Evolutionary conservation across 2,329 filamentous ascomycete genomes (phyloP), one percentile per base, ranked within the genome.

Genomic region (Botryotinia calthae): DNA sequence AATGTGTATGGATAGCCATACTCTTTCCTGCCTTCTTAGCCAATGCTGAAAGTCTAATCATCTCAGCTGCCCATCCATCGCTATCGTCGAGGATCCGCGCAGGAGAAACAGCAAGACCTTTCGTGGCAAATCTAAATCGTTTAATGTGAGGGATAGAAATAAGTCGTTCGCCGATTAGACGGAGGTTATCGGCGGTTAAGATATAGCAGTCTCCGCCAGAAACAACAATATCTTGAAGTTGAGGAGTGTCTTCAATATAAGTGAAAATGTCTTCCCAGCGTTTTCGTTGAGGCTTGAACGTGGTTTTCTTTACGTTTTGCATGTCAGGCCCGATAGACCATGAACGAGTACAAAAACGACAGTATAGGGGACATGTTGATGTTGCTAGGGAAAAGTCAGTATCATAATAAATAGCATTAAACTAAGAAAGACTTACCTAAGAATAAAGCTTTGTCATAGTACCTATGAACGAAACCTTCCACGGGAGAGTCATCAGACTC

Each of bases 171-270:
- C 88, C 88, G 71, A 91, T 88, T 70, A 82, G 79, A 10, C 80
- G 80, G 7, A 91, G 82, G 34, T 89, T 83, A 1, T 87, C 81
- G 0, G 87, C 85, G 28, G 82, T 79, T 4, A 91, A 82, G 72
- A 87, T 88, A 78, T 87, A 91, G 0, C 87, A 83, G 79, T 91
- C 89, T 16, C 89, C 89, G 0, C 89, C 89, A 0, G 89, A 91
- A 14, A 91, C 83, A 1, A 90, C 88, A 51, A 91, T 86, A 76
- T 91, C 89, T 48, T 85, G 82, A 9, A 91, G 81, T 2, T 76
- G 79, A 1, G 84, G 83, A 22, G 82, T 86, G 62, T 79, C 80
- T 76, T 85, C 85, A 65, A 91, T 88, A 78, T 91, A 87, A 3
- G 84, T 79, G 71, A 90, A 86, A n/a, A 85, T 84, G 2, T 82